Evolutionary conservation across 1,139 yeast genomes (phyloP), one percentile per base, ranked within the genome.

Genomic region (Eremothecium gossypii): DNA sequence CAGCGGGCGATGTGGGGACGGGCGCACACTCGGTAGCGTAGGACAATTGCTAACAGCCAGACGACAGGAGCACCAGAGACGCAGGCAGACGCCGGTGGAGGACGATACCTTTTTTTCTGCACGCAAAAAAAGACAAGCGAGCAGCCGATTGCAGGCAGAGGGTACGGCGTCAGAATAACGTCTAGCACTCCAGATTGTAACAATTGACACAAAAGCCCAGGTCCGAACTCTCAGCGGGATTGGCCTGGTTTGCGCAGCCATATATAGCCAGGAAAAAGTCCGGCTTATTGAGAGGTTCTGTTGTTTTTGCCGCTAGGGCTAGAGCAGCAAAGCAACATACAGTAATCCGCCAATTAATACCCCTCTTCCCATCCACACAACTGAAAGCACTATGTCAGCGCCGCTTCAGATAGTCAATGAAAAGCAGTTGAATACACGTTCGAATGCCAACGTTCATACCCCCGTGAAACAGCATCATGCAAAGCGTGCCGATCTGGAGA

Each of bases 391-490:
- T 17, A 51, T 48, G 54, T 51, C 55, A 32, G 47, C 60, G 42
- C 63, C 63, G 30, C 50, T 60, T 42, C 61, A 60, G 47, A 44
- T 57, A 10, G 59, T 60, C 30, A 58, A 57, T 48, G 63, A 60
- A 27, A 57, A 56, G 41, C 64, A 57, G 40, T 48, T 60, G 42
- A 60, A 60, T 49, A 53, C 58, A 38, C 57, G 62, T 27, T 48
- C 60, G 7, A 49, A 54, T 41, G 37, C 37, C n/a, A 40, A 44
- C 32, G 43, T 56, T 34, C 56, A 50, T 42, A 59, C 64, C 13
- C 64, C 64, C 8, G 50, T 55, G 14, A 59, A 58, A 44, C 30
- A 38, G 32, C 14, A 41, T 41, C 41, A 45, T 41, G 35, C 41
- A 28, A 34, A 37, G 40, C 39, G 13, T 30, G 36, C 38, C 35